These are phyloP conservation scores for Arthroderma sp. DNA, from an alignment of 2,329 filamentous ascomycete species.

Conservation along the genomic window DNA sequence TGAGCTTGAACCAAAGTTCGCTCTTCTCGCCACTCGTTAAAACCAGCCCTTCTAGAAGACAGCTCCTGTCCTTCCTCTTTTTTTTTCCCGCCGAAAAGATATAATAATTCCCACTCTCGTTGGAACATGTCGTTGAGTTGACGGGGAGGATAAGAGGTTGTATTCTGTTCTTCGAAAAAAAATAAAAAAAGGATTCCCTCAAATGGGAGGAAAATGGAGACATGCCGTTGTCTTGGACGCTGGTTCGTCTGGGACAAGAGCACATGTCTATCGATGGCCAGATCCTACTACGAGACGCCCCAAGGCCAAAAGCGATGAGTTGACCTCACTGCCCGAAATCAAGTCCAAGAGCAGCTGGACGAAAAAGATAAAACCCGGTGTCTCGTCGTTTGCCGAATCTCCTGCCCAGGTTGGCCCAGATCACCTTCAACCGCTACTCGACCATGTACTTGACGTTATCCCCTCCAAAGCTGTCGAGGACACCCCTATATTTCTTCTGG, in stretches of 20 bases:
- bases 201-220: conserved; percentile 25
- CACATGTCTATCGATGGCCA: conserved; percentile 91
- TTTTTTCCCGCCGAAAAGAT: too few relatives aligned
- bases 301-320: conserved; percentile 44
- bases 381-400: conserved; percentile 75
- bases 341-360: conserved; percentile 77
- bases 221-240: conserved; percentile 96
- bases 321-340: conserved; percentile 62
- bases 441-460: conserved; percentile 68
- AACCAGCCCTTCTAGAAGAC: too few relatives aligned
- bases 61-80: too few relatives aligned
- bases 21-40: too few relatives aligned
- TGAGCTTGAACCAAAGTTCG: too few relatives aligned
- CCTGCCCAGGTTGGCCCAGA: conserved; percentile 66
- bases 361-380: conserved; percentile 87
- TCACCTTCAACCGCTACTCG: conserved; percentile 65
- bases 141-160: too few relatives aligned
- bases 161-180: too few relatives aligned
- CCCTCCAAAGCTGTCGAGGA: conserved; percentile 62
- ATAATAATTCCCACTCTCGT: too few relatives aligned
- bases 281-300: conserved; percentile 56
- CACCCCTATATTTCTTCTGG: conserved; percentile 88
- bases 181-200: too few relatives aligned
- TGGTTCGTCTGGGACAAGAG: conserved; percentile 88
- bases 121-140: too few relatives aligned